Evolutionary conservation across 768 basidiomycete genomes (phyloP).

Genomic region (Phaeotremella fagi): DNA sequence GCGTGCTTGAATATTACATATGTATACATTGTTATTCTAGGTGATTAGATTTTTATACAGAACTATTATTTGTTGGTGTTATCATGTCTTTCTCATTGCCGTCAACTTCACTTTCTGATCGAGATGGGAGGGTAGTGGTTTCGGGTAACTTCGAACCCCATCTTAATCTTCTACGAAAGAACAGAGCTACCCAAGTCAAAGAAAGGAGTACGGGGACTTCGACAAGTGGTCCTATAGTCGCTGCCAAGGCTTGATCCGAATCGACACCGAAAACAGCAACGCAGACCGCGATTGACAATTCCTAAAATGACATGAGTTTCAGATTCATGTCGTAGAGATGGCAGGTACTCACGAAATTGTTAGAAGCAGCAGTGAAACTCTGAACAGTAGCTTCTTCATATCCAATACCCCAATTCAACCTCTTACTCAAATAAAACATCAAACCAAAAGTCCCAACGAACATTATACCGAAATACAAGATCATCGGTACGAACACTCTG

Average conservation of each 20-base stretch:
- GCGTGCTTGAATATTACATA: not conserved
- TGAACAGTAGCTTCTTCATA: conserved; percentile 75
- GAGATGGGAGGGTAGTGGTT: not conserved
- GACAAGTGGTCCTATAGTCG: conserved; percentile 54
- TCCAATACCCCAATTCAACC: conserved; percentile 39
- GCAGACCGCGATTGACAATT: conserved; percentile 76
- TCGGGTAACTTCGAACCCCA: conserved; percentile 10
- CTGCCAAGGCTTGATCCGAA: conserved; percentile 73
- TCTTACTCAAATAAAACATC: conserved; percentile 53
- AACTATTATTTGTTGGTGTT: too few species aligned
- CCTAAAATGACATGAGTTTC: conserved; percentile 48
- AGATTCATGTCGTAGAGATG: conserved; percentile 6
- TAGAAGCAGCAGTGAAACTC: conserved; percentile 72
- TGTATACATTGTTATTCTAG: too few species aligned
- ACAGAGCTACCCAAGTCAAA: conserved; percentile 50
- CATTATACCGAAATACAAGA: conserved; percentile 60
- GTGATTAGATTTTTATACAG: too few species aligned
- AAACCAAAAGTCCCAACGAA: conserved; percentile 62
- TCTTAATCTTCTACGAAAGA: conserved; percentile 3
- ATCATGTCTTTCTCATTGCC: not conserved
- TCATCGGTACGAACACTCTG: conserved; percentile 72
- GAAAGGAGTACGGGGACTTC: conserved; percentile 68
- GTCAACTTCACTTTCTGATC: not conserved
- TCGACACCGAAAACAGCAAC: conserved; percentile 72
- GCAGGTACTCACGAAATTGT: conserved; percentile 50